Conservation (phyloP, 2,329 filamentous ascomycete genomes). For the Botrytis fragariae region DNA sequence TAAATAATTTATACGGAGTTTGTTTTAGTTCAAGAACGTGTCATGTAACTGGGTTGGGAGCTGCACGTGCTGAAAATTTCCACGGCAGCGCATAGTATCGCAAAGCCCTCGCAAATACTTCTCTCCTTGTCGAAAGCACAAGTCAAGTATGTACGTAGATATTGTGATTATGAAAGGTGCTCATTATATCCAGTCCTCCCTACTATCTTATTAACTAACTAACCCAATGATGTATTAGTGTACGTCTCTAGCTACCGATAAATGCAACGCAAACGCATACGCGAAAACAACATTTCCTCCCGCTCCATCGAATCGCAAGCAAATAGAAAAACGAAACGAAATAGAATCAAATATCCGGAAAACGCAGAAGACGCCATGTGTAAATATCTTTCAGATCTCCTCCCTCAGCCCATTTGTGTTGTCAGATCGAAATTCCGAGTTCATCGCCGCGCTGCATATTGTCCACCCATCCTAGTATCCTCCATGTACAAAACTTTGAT, state of each 20-base stretch:
- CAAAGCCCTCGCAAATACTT: background rate
- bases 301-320: background rate
- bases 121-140: too few relatives aligned
- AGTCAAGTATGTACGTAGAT: background rate
- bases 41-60: background rate
- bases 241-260: background rate
- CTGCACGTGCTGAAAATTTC: background rate
- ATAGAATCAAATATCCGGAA: background rate
- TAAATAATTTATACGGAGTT: constrained; percentile 1
- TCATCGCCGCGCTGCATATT: background rate
- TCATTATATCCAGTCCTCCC: background rate
- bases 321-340: background rate
- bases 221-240: background rate
- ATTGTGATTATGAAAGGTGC: background rate
- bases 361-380: background rate
- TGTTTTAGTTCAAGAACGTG: background rate
- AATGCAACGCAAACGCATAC: background rate
- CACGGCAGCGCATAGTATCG: background rate
- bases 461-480: background rate
- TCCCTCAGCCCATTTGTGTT: background rate
- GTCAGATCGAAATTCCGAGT: background rate
- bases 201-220: background rate
- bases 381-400: background rate
- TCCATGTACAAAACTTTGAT: background rate
- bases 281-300: background rate